Evolutionary conservation across 2,329 filamentous ascomycete genomes (phyloP), one percentile per base, ranked within the genome.

Genomic region (Diaporthe sp.): DNA sequence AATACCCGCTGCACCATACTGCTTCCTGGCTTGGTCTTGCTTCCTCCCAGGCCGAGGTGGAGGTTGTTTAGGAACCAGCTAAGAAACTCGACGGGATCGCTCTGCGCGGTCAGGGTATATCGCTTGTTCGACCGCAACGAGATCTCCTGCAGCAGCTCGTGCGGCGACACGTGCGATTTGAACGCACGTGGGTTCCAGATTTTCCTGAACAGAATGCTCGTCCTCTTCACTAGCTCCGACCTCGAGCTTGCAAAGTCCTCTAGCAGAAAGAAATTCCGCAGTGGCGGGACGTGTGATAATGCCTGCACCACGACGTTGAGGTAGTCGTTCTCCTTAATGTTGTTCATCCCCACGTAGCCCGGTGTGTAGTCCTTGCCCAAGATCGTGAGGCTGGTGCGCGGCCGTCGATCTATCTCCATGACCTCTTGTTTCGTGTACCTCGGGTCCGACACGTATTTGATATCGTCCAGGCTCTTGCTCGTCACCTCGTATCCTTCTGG

Each of bases 251-350:
- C 89, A 69, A 98, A 92, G 78, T 97, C 90, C 81, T 98, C 95
- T 1, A 98, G 90, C 80, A 99, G 92, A 82, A 98, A 92, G 85
- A 92, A 98, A 82, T 98, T 98, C 45, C 97, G 92, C 78, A 99
- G 87, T 5, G 97, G 96, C 28, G 92, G 87, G 35, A 98, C 95
- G 83, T 99, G 97, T 3, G 96, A 93, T 50, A 99, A 89, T 9
- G 96, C 93, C 83, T 99, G 97, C 66, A 97, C 93, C 4, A 98
- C 91, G 35, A 98, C 96, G 82, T 99, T 99, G 81, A 98, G 90
- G 85, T 99, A 99, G 86, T 99, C 97, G 85, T 99, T 99, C 74
- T 97, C 95, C 84, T 99, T 99, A 88, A 99, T 98, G 85, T 99
- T 99, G 89, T 99, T 99, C 94, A 99, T 97, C 78, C 97, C 97